Base-by-base conservation (phyloP, 345 rosid genomes). In the Hibiscus trionum region DNA sequence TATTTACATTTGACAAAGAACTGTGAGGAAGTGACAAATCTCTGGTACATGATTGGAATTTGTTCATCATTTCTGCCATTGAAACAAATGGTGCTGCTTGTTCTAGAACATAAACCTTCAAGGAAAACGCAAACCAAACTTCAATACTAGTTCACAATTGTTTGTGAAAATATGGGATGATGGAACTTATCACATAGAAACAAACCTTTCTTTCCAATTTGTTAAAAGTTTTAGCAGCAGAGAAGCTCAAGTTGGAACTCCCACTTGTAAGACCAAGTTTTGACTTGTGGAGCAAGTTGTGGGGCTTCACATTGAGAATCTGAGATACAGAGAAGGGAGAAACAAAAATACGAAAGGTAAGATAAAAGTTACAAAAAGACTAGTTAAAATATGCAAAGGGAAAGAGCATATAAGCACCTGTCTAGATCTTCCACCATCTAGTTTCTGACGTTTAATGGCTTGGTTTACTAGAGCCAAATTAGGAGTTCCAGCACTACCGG, bases 401-500 rank as follows among this genome's bases (percentile, higher is more conserved):
- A 1, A 63, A 49, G 15, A 57, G 61, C 11, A 16, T 9, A 27
- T 17, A 26, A 44, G 55, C 69, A 93, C 99, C 95, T 88, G 96
- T 89, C 94, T 93, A 33, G 97, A 83, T 71, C 69, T 84, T 71
- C 99, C 99, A 61, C 85, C 96, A 1, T 93, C 99, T 69, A 96
- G 87, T 88, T 91, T 93, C 86, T 96, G 99, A 73, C 91, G 83
- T 79, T 96, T 96, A 67, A 96, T 85, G 24, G 99, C 97, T 85
- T 89, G 99, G 77, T 86, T 91, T 73, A 93, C 98, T 73, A 88
- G 96, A 76, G 80, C 88, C 69, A 96, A 79, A 76, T 59, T 80
- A 72, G 87, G 79, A 72, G 90, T 83, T 37, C 82, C 86, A 58
- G 80, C 71, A 39, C 69, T 37, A 26, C 72, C 72, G 53, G 61